Percentiles rank a stretch among this genome's conserved stretches.
phyloP scores from a whole-genome alignment of 345 rosid genomes.

The Syzygium jambos region DNA sequence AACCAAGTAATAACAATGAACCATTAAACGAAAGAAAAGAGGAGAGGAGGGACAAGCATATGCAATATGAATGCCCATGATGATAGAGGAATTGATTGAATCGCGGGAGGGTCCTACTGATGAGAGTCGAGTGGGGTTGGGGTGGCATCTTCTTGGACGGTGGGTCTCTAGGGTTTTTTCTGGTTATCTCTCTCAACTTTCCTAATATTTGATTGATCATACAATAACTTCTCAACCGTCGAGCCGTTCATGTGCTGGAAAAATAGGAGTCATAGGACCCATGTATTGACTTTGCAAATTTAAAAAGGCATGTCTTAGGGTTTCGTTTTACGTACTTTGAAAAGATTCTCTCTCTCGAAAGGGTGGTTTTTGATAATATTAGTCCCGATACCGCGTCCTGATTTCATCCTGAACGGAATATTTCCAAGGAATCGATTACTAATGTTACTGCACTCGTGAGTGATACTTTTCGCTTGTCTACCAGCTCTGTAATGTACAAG shows the following conservation, averaged over 20 bases:
- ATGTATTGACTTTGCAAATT: not conserved
- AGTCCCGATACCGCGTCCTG: accelerated
- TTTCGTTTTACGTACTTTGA: not conserved
- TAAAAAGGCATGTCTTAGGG: not conserved
- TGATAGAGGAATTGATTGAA: not conserved
- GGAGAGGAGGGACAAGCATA: not conserved
- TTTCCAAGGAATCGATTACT: not conserved
- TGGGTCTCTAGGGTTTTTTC: not conserved
- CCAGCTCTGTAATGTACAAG: not conserved
- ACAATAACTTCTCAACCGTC: not conserved
- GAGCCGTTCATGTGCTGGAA: not conserved
- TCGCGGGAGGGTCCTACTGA: not conserved
- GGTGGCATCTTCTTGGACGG: not conserved
- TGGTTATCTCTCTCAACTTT: not conserved
- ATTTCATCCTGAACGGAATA: not conserved
- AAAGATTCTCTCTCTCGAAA: not conserved
- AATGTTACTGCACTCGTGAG: not conserved
- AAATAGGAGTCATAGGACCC: not conserved
- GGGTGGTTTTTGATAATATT: not conserved
- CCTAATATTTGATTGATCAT: not conserved
- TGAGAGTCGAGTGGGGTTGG: not conserved
- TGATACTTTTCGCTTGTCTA: not conserved
- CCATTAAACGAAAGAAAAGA: not conserved
- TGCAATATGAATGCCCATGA: not conserved
- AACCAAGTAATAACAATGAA: not conserved